Evolutionary conservation across 176 grass and related monocot species (phyloP).

Genomic region (Aegilops longissima): DNA sequence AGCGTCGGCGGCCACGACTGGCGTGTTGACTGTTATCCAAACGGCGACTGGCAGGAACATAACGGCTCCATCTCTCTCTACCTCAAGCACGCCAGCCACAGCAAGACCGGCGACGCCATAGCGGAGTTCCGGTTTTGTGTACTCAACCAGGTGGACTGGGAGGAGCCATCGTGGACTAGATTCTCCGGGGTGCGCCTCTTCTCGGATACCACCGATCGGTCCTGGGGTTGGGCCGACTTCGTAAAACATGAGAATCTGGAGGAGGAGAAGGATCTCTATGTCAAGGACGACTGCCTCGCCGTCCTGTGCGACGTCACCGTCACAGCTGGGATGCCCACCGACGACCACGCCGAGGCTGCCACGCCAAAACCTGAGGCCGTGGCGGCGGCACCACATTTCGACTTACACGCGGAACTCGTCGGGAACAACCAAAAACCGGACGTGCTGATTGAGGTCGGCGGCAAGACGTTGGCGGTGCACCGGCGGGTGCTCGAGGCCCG

Average conservation of each 20-base stretch:
- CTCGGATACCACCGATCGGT: neutral
- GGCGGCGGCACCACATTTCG: neutral
- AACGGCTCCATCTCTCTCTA: neutral
- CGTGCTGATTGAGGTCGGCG: neutral
- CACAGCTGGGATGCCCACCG: neutral
- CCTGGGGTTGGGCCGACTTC: neutral
- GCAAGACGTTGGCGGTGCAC: neutral
- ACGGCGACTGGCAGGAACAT: neutral
- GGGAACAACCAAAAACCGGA: neutral
- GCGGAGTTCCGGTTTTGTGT: neutral
- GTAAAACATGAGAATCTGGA: neutral
- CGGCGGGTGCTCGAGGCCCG: neutral
- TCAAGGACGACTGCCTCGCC: neutral
- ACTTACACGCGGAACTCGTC: neutral
- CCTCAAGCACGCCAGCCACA: neutral
- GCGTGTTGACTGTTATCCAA: neutral
- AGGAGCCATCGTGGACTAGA: neutral
- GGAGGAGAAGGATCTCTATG: neutral
- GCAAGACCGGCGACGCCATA: neutral
- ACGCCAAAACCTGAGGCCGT: neutral
- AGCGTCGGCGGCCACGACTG: neutral
- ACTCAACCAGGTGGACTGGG: neutral
- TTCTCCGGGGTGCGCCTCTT: neutral
- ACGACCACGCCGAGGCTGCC: neutral
- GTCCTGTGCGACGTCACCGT: neutral